These are phyloP conservation scores for Manihot esculenta DNA, from an alignment of 441 rosid species.

Conservation along the genomic window DNA sequence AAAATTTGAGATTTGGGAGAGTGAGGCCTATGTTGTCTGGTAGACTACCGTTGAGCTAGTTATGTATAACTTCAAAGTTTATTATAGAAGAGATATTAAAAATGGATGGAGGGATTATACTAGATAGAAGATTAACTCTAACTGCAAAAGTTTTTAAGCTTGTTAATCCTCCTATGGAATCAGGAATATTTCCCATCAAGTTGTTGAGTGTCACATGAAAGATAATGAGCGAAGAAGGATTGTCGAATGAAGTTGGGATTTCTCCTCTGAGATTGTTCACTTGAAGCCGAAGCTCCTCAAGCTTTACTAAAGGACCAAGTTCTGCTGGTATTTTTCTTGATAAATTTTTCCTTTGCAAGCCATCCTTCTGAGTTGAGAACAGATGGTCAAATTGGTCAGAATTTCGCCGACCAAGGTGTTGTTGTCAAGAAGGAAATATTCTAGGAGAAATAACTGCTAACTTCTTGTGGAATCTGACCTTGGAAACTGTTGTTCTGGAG, in stretches of 20 bases:
- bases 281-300: background rate
- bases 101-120: conserved; percentile 8
- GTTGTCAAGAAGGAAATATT: conserved; percentile 3
- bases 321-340: conserved; percentile 13
- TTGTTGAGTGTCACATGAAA: background rate
- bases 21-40: conserved; percentile 9
- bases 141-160: background rate
- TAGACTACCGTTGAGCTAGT: conserved; percentile 10
- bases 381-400: background rate
- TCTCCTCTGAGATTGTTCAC: background rate
- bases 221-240: background rate
- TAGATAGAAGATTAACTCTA: conserved; percentile 12
- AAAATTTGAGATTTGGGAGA: conserved; percentile 13
- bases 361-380: background rate
- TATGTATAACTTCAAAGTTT: background rate
- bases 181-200: conserved; percentile 15
- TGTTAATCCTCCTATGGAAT: background rate
- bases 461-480: conserved; percentile 5
- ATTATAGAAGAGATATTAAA: conserved; percentile 8
- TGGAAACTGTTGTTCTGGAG: conserved; percentile 15
- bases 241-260: conserved; percentile 11
- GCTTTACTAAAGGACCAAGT: conserved; percentile 10
- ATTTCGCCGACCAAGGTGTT: conserved; percentile 14
- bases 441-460: conserved; percentile 12
- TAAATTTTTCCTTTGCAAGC: conserved; percentile 6